phyloP scores from a whole-genome alignment of 1,284 basidiomycete species.

The Ustilago curta region DNA sequence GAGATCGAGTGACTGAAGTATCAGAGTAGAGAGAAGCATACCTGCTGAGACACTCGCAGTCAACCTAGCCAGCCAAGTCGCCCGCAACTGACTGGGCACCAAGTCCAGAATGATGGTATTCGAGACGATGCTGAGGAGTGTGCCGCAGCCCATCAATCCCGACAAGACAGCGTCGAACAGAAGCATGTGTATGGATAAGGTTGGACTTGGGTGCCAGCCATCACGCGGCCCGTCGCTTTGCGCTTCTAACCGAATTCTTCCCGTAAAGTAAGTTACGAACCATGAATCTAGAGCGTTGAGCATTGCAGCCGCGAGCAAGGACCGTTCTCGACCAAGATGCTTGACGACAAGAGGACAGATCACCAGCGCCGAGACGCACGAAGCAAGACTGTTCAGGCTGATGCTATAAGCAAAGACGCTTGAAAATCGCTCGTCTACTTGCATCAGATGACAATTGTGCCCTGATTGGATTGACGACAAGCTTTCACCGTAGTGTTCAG shows the following conservation, averaged over 20 bases:
- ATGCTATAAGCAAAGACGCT: constrained; percentile 6
- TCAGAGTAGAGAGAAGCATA: constrained; percentile 8
- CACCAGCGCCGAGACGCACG: constrained; percentile 7
- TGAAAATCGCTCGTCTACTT: constrained; percentile 7
- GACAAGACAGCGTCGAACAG: constrained; percentile 6
- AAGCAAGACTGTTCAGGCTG: constrained; percentile 10
- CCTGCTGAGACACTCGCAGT: constrained; percentile 8
- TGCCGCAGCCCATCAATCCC: constrained; percentile 10
- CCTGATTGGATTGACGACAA: constrained; percentile 5
- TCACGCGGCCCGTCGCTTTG: constrained; percentile 7
- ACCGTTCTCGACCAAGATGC: constrained; percentile 9
- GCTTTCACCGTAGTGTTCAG: constrained; percentile 4
- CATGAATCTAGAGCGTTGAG: constrained; percentile 7
- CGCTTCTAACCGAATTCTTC: constrained; percentile 3
- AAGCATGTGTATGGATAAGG: constrained; percentile 5
- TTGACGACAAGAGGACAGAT: constrained; percentile 6
- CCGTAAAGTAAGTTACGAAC: constrained; percentile 7
- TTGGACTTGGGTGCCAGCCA: constrained; percentile 7
- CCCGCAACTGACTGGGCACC: constrained; percentile 1
- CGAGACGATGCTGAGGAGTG: constrained; percentile 9
- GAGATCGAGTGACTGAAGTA: constrained; percentile 10
- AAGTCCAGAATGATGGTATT: constrained; percentile 6
- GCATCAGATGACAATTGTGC: constrained; percentile 8
- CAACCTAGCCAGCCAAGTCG: constrained; percentile 8
- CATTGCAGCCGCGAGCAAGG: constrained; percentile 10